Base-by-base conservation (phyloP, 2,329 filamentous ascomycete species). In the Aspergillus neoniger region DNA sequence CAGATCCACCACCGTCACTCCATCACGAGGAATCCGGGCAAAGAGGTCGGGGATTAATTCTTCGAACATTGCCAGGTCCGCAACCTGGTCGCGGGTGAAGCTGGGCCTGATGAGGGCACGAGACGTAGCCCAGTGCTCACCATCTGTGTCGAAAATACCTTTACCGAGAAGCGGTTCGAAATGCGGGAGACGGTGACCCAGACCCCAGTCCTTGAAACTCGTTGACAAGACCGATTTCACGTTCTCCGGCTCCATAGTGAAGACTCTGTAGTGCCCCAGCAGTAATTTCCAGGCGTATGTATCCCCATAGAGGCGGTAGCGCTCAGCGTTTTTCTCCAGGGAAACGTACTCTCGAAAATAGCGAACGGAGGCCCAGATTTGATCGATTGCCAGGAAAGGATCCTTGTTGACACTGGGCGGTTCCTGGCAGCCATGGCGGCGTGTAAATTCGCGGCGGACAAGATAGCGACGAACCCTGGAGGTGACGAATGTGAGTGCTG, bases 101-200 rank as follows among this genome's bases (percentile, higher is more conserved):
- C 19, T 57, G 8, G 55, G 55, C 21, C 55, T 30, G 44, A 57
- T n/a, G 14, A 57, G 47, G 17, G 55, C 55, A 23, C 55, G 55
- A 17, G 43, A 48, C n/a, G 8, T 7, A 5, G 17, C 55, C 55
- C 55, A 57, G 15, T 23, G 14, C 8, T 23, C 19, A 12, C 55
- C 55, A 30, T 57, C 55, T 8, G 30, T 39, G 19, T 39, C 47
- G 10, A 51, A 57, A 9, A 57, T 49, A 2, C 55, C 55, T 19
- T 25, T 28, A 9, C 55, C 55, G 10, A 57, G 44, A n/a, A 57
- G 23, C 7, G 43, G 19, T 12, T 25, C 17, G 6, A 14, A 49
- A 19, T 25, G 28, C 5, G n/a, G 44, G 15, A 9, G n/a, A 12
- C 54, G 54, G 41, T 57, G 43, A 1, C 39, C 55, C n/a, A 57